Percentiles rank a stretch among this genome's conserved stretches.
These are phyloP conservation scores for Ustilago nuda DNA, from an alignment of 1,284 basidiomycete genomes.

Conservation along the genomic window DNA sequence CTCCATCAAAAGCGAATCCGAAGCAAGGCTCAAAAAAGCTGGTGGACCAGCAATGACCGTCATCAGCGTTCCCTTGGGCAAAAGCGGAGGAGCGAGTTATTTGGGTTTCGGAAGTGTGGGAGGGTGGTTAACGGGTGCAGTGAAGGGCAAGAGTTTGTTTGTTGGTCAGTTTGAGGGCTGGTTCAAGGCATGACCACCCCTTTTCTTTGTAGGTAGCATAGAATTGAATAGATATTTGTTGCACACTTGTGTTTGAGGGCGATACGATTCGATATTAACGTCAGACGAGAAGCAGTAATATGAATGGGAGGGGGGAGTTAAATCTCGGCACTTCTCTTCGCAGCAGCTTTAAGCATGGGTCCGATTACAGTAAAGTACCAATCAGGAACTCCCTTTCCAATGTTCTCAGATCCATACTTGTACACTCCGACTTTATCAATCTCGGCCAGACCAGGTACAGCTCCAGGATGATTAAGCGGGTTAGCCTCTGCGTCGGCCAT, in stretches of 20 bases:
- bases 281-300: not conserved
- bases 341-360: constrained; percentile 53
- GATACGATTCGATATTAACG: not conserved
- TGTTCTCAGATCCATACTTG: constrained; percentile 46
- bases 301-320: constrained; percentile 27
- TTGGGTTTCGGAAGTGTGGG: constrained; percentile 31
- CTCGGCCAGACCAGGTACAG: constrained; percentile 19
- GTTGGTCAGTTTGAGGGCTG: constrained; percentile 23
- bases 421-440: constrained; percentile 53
- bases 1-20: constrained; percentile 22
- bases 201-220: not conserved
- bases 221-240: not conserved
- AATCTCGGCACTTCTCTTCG: constrained; percentile 23
- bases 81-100: constrained; percentile 37
- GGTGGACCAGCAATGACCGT: constrained; percentile 13
- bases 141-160: constrained; percentile 50
- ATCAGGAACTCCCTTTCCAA: constrained; percentile 58
- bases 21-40: constrained; percentile 17
- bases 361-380: constrained; percentile 56
- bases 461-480: constrained; percentile 74
- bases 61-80: constrained; percentile 45
- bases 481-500: constrained; percentile 77
- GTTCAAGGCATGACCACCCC: constrained; percentile 27
- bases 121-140: constrained; percentile 29
- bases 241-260: not conserved